phyloP scores from a whole-genome alignment of 192 early-diverging fungal genomes.

The Coemansia aciculifera region DNA sequence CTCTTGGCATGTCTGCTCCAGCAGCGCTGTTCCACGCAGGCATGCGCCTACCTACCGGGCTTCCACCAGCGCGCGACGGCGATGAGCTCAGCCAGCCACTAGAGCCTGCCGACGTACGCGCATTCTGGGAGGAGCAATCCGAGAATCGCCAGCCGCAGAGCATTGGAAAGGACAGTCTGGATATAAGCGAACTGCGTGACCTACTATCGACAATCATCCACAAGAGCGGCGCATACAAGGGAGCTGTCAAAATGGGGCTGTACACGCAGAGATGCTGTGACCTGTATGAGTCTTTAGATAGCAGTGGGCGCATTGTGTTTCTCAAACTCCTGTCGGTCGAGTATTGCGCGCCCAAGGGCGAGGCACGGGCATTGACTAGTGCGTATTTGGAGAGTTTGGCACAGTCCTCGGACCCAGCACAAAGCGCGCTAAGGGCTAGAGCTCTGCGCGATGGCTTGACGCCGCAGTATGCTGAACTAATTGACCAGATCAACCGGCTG shows the following conservation, averaged over 20 bases:
- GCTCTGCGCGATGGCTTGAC: slow-evolving; percentile 65
- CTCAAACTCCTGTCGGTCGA: slow-evolving; percentile 31
- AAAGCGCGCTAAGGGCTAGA: slow-evolving; percentile 49
- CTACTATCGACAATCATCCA: slow-evolving; percentile 47
- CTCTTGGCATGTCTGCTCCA: slow-evolving; percentile 1
- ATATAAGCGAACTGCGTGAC: slow-evolving; percentile 15
- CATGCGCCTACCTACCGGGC: not conserved
- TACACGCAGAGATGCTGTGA: slow-evolving; percentile 60
- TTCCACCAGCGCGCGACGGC: slow-evolving; percentile 36
- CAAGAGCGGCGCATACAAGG: slow-evolving; percentile 50
- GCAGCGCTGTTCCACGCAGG: slow-evolving; percentile 17
- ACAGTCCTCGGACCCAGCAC: slow-evolving; percentile 17
- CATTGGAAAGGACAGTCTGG: not conserved
- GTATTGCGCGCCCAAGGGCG: slow-evolving; percentile 52
- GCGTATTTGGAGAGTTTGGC: slow-evolving; percentile 17
- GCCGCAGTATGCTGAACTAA: slow-evolving; percentile 71
- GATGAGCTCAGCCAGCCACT: slow-evolving; percentile 50
- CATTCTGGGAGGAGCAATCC: slow-evolving; percentile 32
- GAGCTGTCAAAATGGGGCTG: slow-evolving; percentile 55
- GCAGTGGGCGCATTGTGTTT: slow-evolving; percentile 15
- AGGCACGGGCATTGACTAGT: slow-evolving; percentile 41
- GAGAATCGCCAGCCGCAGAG: not conserved
- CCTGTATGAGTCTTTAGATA: slow-evolving; percentile 58
- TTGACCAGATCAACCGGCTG: slow-evolving; percentile 72
- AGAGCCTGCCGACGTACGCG: slow-evolving; percentile 39